Conservation (phyloP, 2,329 filamentous ascomycete species). For the Tricladium varicosporioides region DNA sequence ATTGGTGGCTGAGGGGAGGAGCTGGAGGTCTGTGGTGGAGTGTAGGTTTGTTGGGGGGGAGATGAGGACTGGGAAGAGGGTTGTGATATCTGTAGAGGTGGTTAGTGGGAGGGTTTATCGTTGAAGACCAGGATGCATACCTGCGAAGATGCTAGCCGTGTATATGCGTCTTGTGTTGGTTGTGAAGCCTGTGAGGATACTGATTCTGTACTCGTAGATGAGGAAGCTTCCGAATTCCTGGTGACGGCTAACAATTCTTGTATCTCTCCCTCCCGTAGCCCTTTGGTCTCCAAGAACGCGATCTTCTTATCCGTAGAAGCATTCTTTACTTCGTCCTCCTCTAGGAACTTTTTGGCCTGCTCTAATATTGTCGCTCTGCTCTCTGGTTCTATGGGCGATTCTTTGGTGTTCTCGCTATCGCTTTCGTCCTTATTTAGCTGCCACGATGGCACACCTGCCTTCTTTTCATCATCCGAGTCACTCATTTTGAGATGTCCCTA, state of each 20-base stretch:
- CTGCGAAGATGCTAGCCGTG: too few species aligned
- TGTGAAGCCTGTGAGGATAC: too few species aligned
- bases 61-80: background rate
- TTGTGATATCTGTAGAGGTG: background rate
- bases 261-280: conserved; percentile 66
- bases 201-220: too few species aligned
- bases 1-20: conserved; percentile 48
- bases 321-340: conserved; percentile 69
- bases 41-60: conserved; percentile 32
- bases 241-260: conserved; percentile 55
- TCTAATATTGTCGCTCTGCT: conserved; percentile 46
- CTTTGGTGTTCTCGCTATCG: background rate
- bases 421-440: conserved; percentile 20
- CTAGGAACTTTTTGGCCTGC: conserved; percentile 72
- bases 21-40: conserved; percentile 43
- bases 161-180: too few species aligned
- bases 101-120: too few species aligned
- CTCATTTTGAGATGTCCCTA: conserved; percentile 23
- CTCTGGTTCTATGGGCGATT: conserved; percentile 8
- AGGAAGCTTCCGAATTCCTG: conserved; percentile 27
- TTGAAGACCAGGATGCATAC: too few species aligned
- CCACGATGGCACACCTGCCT: conserved; percentile 26
- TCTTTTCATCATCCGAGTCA: conserved; percentile 27
- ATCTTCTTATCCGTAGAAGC: conserved; percentile 70
- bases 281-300: conserved; percentile 76